phyloP scores from a whole-genome alignment of 345 rosid species.

The Bruguiera gymnorhiza region DNA sequence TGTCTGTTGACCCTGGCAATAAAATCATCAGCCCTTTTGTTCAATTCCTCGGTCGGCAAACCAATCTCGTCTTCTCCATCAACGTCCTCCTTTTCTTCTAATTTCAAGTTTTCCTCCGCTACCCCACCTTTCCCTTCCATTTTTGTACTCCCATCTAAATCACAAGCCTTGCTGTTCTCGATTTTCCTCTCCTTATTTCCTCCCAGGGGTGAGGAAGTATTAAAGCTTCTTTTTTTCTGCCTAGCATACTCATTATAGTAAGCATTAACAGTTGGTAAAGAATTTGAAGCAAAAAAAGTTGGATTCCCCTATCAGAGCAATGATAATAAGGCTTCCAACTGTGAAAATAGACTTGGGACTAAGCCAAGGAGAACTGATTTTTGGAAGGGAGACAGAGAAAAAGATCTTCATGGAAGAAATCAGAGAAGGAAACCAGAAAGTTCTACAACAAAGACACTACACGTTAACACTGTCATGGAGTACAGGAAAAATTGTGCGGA shows the following conservation, averaged over 20 bases:
- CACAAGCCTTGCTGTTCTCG: slow-evolving; percentile 9
- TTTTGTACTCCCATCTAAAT: slow-evolving; percentile 9
- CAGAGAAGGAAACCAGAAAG: slow-evolving; percentile 36
- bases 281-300: slow-evolving; percentile 38
- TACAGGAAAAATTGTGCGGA: slow-evolving; percentile 28
- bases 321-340: slow-evolving; percentile 51
- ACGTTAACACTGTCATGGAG: slow-evolving; percentile 24
- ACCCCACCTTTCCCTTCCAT: slow-evolving; percentile 3
- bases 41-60: slow-evolving; percentile 45
- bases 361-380: slow-evolving; percentile 19
- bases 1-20: slow-evolving; percentile 61
- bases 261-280: slow-evolving; percentile 17
- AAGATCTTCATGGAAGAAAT: slow-evolving; percentile 24
- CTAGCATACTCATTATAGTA: slow-evolving; percentile 36
- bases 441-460: slow-evolving; percentile 36
- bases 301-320: slow-evolving; percentile 46
- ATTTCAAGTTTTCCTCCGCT: slow-evolving; percentile 1
- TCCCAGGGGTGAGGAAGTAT: neutral
- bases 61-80: slow-evolving; percentile 12
- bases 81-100: slow-evolving; percentile 11
- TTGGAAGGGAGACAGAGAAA: slow-evolving; percentile 29
- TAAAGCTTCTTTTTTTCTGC: slow-evolving; percentile 23
- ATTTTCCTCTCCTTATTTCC: slow-evolving; percentile 13
- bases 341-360: slow-evolving; percentile 45
- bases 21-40: slow-evolving; percentile 64